Conservation (phyloP, 2,329 filamentous ascomycete genomes). For the Epicoccum sorghinum region DNA sequence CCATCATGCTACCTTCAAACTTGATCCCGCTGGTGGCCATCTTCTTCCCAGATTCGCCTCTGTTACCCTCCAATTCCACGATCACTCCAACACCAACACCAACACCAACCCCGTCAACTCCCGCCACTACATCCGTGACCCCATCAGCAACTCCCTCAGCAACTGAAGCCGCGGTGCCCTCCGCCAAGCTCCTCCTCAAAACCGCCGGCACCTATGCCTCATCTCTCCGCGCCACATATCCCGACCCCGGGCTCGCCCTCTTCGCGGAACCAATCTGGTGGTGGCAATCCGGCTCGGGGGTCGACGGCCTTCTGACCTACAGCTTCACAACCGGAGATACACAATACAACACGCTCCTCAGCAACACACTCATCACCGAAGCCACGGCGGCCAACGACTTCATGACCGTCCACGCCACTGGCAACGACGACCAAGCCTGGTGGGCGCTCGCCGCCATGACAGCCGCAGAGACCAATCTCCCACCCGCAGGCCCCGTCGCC, state of each 20-base stretch:
- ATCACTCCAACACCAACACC: background rate
- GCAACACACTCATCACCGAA: constrained; percentile 32
- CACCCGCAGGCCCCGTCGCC: constrained; percentile 53
- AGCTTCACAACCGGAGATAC: constrained; percentile 49
- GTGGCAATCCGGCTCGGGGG: constrained; percentile 38
- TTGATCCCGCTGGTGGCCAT: constrained; percentile 6
- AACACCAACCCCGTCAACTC: background rate
- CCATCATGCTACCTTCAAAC: constrained; percentile 6
- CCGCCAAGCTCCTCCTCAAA: constrained; percentile 18
- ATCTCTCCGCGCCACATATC: constrained; percentile 25
- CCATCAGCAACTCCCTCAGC: background rate
- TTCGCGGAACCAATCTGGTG: constrained; percentile 34
- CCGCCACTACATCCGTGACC: background rate
- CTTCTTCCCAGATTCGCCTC: constrained; percentile 11
- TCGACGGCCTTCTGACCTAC: constrained; percentile 47
- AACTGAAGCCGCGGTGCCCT: constrained; percentile 3
- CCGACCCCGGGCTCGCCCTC: constrained; percentile 25
- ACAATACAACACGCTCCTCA: constrained; percentile 46
- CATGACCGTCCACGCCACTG: constrained; percentile 50
- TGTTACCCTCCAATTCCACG: background rate
- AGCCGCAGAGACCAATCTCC: constrained; percentile 69
- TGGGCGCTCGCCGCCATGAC: constrained; percentile 72
- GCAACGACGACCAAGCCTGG: constrained; percentile 77
- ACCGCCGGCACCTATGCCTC: constrained; percentile 24
- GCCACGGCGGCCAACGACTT: constrained; percentile 42